Base-by-base conservation (phyloP, 805 yeast genomes). In the Ogataea angusta region DNA sequence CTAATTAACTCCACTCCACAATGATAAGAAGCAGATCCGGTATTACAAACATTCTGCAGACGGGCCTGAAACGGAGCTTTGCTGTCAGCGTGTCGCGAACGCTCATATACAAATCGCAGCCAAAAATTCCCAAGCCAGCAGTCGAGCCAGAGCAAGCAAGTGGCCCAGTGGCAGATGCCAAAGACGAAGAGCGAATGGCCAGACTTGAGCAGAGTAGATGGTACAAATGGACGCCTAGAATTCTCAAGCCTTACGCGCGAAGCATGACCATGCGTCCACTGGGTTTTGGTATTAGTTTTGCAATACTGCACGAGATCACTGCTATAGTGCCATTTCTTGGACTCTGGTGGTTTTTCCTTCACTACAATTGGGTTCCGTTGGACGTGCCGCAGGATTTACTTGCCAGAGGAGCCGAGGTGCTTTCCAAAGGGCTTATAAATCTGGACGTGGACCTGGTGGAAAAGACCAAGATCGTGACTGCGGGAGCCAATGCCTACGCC, bases 281-380 rank as follows among this genome's bases (percentile, higher is more conserved):
- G 23, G 66, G 62, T 9, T 64, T 64, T 50, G 72, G 73, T 6
- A 50, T 74, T 3, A 64, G 78, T 10, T 73, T 76, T 49, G 57
- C 70, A 6, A 63, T 75, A 10, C 61, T 76, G 12, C 82, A 76
- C 47, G 81, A 76, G 49, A 54, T 73, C 34, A 66, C 79, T 0
- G 80, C 80, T 1, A 64, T 76, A 3, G 66, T 73, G 14, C 82
- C 82, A 6, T 67, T 76, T 36, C 49, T 75, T 4, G 69, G 72
- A 0, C 47, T 76, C 5, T 76, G 82, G 82, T 74, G 67, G 43
- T 43, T 64, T 4, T 65, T 73, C 46, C 74, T 75, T 51, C 64
- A 73, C 39, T 62, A 62, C 22, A 63, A 66, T 34, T 54, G 63
- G 43, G 49, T 68, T 7, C 76, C 80, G 1, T 40, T 71, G 22